Conservation (phyloP, 2,329 filamentous ascomycete species). For the Grosmannia serpens region DNA sequence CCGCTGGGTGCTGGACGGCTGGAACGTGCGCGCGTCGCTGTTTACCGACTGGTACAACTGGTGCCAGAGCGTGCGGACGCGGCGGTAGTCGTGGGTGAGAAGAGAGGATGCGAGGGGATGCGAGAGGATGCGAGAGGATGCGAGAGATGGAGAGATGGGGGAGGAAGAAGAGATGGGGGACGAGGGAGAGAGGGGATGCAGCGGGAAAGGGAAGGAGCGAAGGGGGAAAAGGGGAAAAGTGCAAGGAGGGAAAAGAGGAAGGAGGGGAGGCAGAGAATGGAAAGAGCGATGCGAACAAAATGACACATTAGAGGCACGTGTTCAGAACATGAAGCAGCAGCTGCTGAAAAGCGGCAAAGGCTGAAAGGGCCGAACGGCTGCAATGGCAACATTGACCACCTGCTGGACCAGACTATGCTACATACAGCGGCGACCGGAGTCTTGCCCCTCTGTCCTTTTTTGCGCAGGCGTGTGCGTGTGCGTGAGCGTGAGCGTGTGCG, state of each 20-base stretch:
- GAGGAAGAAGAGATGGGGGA: neutral
- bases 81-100: neutral
- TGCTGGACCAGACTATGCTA: neutral
- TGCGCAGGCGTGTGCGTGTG: too few species aligned
- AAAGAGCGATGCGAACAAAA: neutral
- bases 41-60: conserved; percentile 67
- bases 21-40: conserved; percentile 51
- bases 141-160: neutral
- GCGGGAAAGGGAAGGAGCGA: neutral
- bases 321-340: neutral
- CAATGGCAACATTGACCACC: neutral
- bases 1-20: conserved; percentile 45
- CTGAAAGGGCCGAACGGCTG: too few species aligned
- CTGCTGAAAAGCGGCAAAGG: too few species aligned
- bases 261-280: neutral
- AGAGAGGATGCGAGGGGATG: neutral
- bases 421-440: too few species aligned
- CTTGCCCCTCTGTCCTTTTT: too few species aligned
- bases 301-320: neutral
- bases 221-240: neutral
- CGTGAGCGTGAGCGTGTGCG: too few species aligned
- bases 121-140: neutral
- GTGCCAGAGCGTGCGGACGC: conserved; percentile 23
- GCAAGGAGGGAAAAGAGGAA: neutral
- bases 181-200: neutral